Base-by-base conservation (phyloP, 495 filamentous ascomycete genomes). In the Venustampulla echinocandica region DNA sequence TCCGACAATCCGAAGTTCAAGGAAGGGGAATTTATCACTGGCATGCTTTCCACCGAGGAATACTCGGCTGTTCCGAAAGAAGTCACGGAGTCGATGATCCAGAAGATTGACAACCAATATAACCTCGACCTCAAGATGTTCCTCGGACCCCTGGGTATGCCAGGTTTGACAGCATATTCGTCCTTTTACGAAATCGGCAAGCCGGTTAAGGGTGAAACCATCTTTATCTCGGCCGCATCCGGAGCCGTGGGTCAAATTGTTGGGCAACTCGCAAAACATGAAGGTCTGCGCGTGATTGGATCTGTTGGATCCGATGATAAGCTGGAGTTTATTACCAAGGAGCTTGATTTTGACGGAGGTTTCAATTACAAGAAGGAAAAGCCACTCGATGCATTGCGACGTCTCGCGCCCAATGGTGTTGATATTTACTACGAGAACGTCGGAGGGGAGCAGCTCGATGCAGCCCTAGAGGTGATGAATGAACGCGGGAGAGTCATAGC, bases 391-490 rank as follows among this genome's bases (percentile, higher is more conserved):
- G 90, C 88, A 1, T 67, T 95, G 40, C 64, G 69, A 52, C 73
- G 86, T 52, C 66, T 94, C 34, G 85, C 84, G 4, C 90, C 88
- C 0, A 58, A 90, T 22, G 90, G 90, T 10, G 74, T 96, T 38
- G 87, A 95, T 59, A 94, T 97, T 61, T 95, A 95, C 68, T 97
- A 82, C 55, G 90, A 97, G 63, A 95, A 95, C 52, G 90, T 97
- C 15, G 90, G 90, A 6, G 90, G 89, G 6, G 87, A 90, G 68
- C 82, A 87, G 53, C 69, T 95, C 27, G 84, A 89, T 51, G 88
- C 87, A 18, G 76, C 84, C 0, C 57, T 97, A 7, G 69, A 76
- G 10, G 69, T 68, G 21, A 67, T 93, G 66, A 94, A 87, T 38
- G 46, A 67, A 22, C 79, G 66, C 49, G 90, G 87, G 1, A 71